Base-by-base conservation (phyloP, 2,329 filamentous ascomycete genomes). In the Microascus cirrosus region DNA sequence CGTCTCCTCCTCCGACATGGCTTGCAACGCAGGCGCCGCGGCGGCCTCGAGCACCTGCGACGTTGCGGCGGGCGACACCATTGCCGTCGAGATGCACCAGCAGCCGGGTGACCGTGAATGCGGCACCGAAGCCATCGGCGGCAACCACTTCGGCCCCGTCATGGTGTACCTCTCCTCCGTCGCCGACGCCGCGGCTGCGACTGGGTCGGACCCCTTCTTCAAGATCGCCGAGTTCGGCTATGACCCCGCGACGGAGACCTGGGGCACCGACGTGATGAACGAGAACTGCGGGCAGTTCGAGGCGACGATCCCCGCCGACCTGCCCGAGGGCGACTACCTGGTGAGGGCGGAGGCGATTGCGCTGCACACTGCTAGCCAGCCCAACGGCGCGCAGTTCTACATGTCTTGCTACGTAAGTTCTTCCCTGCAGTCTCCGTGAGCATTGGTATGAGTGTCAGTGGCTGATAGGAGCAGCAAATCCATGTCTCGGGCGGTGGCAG, bases 51-150 rank as follows among this genome's bases (percentile, higher is more conserved):
- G 67, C n/a, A 76, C 77, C 61, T 81, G 77, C 64, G 51, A 54
- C 4, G 56, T 48, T 2, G 18, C 22, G 48, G 76, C 77, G 2
- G 78, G 79, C 2, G 68, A 69, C 6, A 77, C 70, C 0, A 73
- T 82, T n/a, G 80, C 78, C 0, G 72, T 82, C 5, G 80, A 83
- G 67, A 83, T 83, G 77, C 80, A 83, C 68, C 74, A 73, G 67
- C 75, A 79, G 71, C 70, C 69, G 20, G 69, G 70, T 54, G 74
- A 79, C 62, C 73, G 77, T 53, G 67, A 61, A 34, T 81, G 77
- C 63, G 62, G 63, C 22, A 72, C 69, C 54, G 73, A 78, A 60
- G 79, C 77, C 22, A 79, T 82, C 57, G 79, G 79, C 35, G 78
- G 79, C 35, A 73, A 73, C 48, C 78, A 82, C 66, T 79, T 75